These are phyloP conservation scores for Reutealis trisperma DNA, from an alignment of 345 rosid genomes.

Conservation along the genomic window DNA sequence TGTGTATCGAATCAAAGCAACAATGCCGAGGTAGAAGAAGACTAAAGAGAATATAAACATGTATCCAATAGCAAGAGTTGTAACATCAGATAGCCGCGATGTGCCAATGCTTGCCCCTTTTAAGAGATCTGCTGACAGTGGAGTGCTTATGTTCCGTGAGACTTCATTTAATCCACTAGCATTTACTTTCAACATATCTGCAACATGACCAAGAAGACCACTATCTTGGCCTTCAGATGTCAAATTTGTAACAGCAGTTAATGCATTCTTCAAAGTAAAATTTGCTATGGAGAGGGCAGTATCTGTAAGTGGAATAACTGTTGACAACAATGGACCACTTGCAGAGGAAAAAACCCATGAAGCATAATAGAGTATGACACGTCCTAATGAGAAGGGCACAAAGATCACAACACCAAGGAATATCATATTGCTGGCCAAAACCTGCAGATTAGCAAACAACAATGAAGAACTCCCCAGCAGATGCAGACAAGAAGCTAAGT, in stretches of 20 bases:
- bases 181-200: conserved; percentile 64
- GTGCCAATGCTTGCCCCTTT: conserved; percentile 61
- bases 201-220: conserved; percentile 56
- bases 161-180: conserved; percentile 55
- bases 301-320: conserved; percentile 64
- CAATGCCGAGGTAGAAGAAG: conserved; percentile 76
- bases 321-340: conserved; percentile 62
- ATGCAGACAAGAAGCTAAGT: neutral
- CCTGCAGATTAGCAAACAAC: conserved; percentile 54
- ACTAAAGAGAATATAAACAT: conserved; percentile 69
- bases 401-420: conserved; percentile 96
- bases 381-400: conserved; percentile 89
- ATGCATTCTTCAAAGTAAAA: conserved; percentile 63
- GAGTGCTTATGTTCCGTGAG: conserved; percentile 53
- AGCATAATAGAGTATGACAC: conserved; percentile 61
- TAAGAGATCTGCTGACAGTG: conserved; percentile 60
- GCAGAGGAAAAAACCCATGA: conserved; percentile 91
- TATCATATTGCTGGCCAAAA: conserved; percentile 97
- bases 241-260: conserved; percentile 74
- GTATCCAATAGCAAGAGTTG: conserved; percentile 94
- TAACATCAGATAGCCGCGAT: conserved; percentile 89
- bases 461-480: neutral
- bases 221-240: conserved; percentile 70
- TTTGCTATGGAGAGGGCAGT: conserved; percentile 73
- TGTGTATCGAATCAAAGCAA: conserved; percentile 82